Evolutionary conservation across 129 eudicot species (phyloP), one percentile per base, ranked within the genome.

Genomic region (Dittrichia graveolens): DNA sequence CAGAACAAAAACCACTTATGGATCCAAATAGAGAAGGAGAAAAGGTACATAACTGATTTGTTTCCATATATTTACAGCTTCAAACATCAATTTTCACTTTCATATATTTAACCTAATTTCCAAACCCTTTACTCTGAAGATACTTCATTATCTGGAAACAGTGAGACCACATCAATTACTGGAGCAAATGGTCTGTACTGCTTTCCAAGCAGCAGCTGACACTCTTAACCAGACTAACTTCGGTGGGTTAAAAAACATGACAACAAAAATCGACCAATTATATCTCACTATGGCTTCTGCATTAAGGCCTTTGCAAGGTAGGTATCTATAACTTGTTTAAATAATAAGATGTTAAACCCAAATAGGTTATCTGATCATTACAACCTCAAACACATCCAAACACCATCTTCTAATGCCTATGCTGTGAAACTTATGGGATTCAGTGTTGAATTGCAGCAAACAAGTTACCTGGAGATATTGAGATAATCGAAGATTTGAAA

Each of bases 11-110:
- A 48, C 97, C 97, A 24, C 93, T 94, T 49, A 74, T 90, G 75
- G 98, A 94, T 79, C 92, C 98, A 19, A 82, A 84, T 81, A 78
- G 89, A 82, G 98, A 90, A 86, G 98, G 98, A 79, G 97, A 94
- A 80, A 94, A 94, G 96, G 98, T 90, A 56, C 75, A 50, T 59
- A 61, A 67, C 14, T 50, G 10, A 3, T 3, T 19, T 5, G 7
- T 49, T 12, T 52, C 19, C 37, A 24, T 54, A 55, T 56, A 42
- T 46, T 12, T n/a, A 7, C n/a, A 53, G 7, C 61, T 16, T 60
- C 19, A 45, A 43, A 37, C n/a, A 13, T 58, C 3, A 5, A 46
- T 10, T 18, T 10, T 14, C 6, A 1, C 2, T 15, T 73, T 60
- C 49, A 59, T 5, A 37, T 37, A 74, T 24, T 8, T 57, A 37